Evolutionary conservation across 2,329 filamentous ascomycete species (phyloP), one percentile per base, ranked within the genome.

Genomic region (Aspergillus sp.): DNA sequence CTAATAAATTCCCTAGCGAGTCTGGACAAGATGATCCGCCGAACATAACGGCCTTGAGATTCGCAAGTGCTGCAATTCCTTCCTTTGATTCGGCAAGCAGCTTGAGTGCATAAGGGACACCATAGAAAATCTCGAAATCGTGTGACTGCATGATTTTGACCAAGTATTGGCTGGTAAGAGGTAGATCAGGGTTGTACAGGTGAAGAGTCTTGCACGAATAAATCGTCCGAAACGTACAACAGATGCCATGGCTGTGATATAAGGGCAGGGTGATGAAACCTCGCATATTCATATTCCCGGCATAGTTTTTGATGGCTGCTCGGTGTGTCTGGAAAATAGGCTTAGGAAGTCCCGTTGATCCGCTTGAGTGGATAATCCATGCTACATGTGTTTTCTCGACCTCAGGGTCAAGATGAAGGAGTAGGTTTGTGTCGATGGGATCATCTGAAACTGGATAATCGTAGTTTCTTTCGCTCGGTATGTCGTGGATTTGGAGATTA

Each of bases 21-120:
- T 87, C 84, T 0, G 85, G 85, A 61, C 83, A 87, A 4, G 79
- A 76, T 15, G 81, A 83, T 0, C 85, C 85, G 2, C 81, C 84
- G 59, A 81, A 86, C 63, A 84, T 76, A 17, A 87, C 83, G 1
- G 84, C 64, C 62, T 84, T 81, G 11, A 81, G 73, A 23, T 72
- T 70, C 0, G 70, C 69, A 15, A 87, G 69, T 2, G 73, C 72
- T 1, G 72, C 64, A 14, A 87, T 77, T 0, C 86, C 87, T 17
- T 81, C 77, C 0, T 82, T 73, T 0, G 80, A 79, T 66, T 89
- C 87, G 0, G 81, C 81, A 1, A 89, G 75, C 0, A 90, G 72
- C 64, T 89, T 88, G 17, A 90, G 69, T 0, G 84, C 81, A 62
- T 88, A 89, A 0, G 87, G 87, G 0, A 89, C 87, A 3, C 78